These are phyloP conservation scores for Thraustochytrium striatum DNA, from an alignment of 352 stramenopile species.

Conservation along the genomic window DNA sequence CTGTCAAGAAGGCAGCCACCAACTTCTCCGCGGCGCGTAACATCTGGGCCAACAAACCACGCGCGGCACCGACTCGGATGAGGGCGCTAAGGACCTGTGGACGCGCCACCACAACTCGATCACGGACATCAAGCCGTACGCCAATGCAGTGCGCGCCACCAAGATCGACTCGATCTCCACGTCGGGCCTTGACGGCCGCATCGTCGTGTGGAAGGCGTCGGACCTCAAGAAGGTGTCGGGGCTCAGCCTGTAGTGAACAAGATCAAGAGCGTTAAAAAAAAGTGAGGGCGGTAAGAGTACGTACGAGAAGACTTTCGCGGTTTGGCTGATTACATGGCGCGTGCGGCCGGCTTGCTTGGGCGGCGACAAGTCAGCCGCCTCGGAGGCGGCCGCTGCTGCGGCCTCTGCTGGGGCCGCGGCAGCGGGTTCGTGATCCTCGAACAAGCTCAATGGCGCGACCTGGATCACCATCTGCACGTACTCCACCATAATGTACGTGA, in stretches of 20 bases:
- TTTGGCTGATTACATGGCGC: not conserved
- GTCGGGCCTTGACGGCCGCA: constrained; percentile 47
- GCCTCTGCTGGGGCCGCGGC: not conserved
- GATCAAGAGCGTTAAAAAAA: not conserved
- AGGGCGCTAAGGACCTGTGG: constrained; percentile 48
- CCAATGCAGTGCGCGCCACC: not conserved
- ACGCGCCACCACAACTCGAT: constrained; percentile 58
- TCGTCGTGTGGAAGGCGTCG: constrained; percentile 51
- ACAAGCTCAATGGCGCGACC: not conserved
- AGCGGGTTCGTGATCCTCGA: not conserved
- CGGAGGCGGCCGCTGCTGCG: not conserved
- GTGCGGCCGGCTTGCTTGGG: not conserved
- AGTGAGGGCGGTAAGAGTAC: not conserved
- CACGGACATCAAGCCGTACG: constrained; percentile 49
- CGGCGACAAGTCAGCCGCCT: not conserved
- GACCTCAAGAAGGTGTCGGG: constrained; percentile 19
- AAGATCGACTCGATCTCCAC: constrained; percentile 46
- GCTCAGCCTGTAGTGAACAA: not conserved
- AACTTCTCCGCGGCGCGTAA: constrained; percentile 15
- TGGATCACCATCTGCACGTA: constrained; percentile 29
- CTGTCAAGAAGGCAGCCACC: constrained; percentile 39
- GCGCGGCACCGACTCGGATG: constrained; percentile 15
- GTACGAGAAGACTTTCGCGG: not conserved
- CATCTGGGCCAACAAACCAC: constrained; percentile 51
- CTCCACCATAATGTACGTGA: constrained; percentile 34